phyloP scores from a whole-genome alignment of 345 rosid genomes.

The Melaleuca alternifolia region DNA sequence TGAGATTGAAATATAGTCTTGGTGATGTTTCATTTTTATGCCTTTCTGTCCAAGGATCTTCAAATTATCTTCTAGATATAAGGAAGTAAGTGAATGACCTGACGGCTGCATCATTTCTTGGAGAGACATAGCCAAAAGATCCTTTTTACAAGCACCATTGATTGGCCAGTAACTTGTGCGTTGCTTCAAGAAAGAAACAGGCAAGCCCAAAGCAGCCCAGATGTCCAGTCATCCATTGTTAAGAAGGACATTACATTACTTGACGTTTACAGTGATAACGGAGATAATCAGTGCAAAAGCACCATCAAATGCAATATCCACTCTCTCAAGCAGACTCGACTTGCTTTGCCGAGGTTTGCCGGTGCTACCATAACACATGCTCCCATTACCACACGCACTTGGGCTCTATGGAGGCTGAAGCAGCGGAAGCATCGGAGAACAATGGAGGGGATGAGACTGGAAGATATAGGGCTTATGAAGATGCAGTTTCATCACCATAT shows the following conservation, averaged over 20 bases:
- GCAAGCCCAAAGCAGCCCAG: background rate
- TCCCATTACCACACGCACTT: no score
- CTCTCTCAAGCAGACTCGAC: background rate
- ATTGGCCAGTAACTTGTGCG: background rate
- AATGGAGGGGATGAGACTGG: no score
- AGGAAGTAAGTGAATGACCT: background rate
- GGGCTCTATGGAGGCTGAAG: no score
- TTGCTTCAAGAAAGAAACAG: background rate
- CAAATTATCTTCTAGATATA: no score
- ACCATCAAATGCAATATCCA: background rate
- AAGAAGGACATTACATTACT: background rate
- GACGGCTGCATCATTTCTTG: background rate
- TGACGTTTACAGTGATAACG: background rate
- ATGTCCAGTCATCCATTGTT: background rate
- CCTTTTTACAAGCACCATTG: background rate
- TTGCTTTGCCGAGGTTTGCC: no score
- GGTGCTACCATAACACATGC: no score
- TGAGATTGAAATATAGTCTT: no score
- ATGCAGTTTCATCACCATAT: no score
- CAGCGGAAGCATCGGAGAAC: no score
- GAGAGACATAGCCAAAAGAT: background rate
- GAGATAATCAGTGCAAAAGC: background rate
- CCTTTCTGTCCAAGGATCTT: background rate
- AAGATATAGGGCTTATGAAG: no score
- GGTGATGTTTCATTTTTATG: background rate